Percentiles rank a stretch among this genome's conserved stretches.
Evolutionary conservation across 2,329 filamentous ascomycete genomes (phyloP).

Genomic region (Xylariaceae sp.): DNA sequence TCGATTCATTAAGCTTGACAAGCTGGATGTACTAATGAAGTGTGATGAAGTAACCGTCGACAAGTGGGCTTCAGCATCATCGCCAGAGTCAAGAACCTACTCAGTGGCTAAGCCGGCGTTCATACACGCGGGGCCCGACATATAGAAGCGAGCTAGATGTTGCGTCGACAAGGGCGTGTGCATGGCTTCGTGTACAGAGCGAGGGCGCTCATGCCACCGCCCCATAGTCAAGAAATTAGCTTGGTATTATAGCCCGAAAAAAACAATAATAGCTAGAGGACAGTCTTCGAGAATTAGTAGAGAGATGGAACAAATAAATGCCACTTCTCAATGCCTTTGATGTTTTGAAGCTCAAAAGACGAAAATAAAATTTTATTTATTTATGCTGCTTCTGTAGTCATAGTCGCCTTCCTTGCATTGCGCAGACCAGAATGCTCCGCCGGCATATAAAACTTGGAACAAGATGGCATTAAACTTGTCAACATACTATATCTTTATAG

Average conservation of each 20-base stretch:
- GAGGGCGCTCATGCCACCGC: background rate
- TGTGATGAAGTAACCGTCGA: background rate
- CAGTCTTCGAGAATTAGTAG: slow-evolving; percentile 4
- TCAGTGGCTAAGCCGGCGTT: background rate
- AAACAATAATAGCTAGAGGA: background rate
- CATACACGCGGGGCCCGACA: background rate
- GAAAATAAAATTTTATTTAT: background rate
- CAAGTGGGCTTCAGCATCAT: background rate
- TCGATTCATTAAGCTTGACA: background rate
- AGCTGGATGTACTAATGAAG: background rate
- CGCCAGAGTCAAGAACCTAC: background rate
- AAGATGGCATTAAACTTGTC: too few relatives aligned
- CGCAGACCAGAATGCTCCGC: too few relatives aligned
- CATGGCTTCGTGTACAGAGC: background rate
- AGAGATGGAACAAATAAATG: background rate
- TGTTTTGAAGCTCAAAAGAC: background rate
- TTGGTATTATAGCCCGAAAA: background rate
- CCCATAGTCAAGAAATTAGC: background rate
- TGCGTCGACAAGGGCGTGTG: background rate
- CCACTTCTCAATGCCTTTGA: slow-evolving; percentile 2
- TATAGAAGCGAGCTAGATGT: background rate
- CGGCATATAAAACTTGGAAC: too few relatives aligned
- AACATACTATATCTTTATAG: slow-evolving; percentile 37
- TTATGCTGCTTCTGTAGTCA: background rate
- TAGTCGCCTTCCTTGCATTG: background rate